These are phyloP conservation scores for Mucor saturninus DNA, from an alignment of 371 early-diverging fungal species.

Conservation along the genomic window DNA sequence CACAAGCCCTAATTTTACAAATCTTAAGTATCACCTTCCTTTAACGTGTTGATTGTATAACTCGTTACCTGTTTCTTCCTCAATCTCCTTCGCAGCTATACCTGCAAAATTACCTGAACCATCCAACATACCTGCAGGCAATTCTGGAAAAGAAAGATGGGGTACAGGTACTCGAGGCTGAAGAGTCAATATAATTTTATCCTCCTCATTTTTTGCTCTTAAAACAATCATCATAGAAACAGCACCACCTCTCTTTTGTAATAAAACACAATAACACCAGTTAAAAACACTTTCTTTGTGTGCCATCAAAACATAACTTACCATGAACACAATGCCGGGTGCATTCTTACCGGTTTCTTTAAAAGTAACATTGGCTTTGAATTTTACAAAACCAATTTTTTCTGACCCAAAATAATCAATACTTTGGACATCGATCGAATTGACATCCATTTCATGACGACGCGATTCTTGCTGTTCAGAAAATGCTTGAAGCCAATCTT, in stretches of 20 bases:
- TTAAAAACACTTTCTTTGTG: not conserved
- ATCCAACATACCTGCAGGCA: conserved; percentile 91
- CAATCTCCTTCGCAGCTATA: conserved; percentile 68
- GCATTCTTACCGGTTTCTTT: conserved; percentile 56
- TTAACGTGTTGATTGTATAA: not conserved
- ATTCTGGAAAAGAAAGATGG: conserved; percentile 63
- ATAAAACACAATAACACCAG: not conserved
- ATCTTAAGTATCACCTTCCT: not conserved
- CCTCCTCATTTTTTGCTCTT: conserved; percentile 39
- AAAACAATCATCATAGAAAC: conserved; percentile 76
- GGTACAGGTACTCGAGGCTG: conserved; percentile 82
- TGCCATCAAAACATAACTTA: conserved; percentile 18
- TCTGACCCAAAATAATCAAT: conserved; percentile 70
- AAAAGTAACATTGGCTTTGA: conserved; percentile 61
- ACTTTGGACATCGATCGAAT: conserved; percentile 65
- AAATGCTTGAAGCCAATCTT: conserved; percentile 60
- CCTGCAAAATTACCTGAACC: conserved; percentile 77
- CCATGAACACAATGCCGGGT: conserved; percentile 85
- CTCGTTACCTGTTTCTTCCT: conserved; percentile 64
- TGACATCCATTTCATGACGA: conserved; percentile 41
- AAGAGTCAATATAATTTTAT: conserved; percentile 66
- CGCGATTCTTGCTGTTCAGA: conserved; percentile 52
- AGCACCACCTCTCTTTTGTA: conserved; percentile 71
- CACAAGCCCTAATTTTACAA: conserved; percentile 48
- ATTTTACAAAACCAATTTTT: conserved; percentile 80